Base-by-base conservation (phyloP, 257 asterid genomes). In the Phtheirospermum japonicum region DNA sequence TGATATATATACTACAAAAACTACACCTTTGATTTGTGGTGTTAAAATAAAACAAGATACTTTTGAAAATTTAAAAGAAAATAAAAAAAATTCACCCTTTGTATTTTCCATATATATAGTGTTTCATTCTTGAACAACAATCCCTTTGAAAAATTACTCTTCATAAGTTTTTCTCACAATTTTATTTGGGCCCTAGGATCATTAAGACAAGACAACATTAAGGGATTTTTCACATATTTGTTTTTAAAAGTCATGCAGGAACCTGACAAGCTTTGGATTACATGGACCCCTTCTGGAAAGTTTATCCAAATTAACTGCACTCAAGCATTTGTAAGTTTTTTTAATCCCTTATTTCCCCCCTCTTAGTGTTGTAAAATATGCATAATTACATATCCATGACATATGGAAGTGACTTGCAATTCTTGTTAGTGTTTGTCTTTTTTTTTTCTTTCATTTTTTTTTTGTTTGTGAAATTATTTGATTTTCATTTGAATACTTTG, bases 11-110 rank as follows among this genome's bases (percentile, higher is more conserved):
- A n/a, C n/a, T n/a, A n/a, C n/a, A n/a, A n/a, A n/a, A n/a, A n/a
- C n/a, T n/a, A n/a, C n/a, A n/a, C n/a, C n/a, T n/a, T n/a, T n/a
- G 31, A 85, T 57, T 4, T 92, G 98, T 97, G 76, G 97, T 50
- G 69, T 92, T n/a, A n/a, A n/a, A n/a, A n/a, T n/a, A n/a, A n/a
- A n/a, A n/a, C n/a, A n/a, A n/a, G n/a, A n/a, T n/a, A n/a, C n/a
- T n/a, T n/a, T n/a, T n/a, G n/a, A n/a, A n/a, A n/a, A n/a, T n/a
- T n/a, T n/a, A n/a, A n/a, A n/a, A n/a, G n/a, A n/a, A n/a, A n/a
- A n/a, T n/a, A n/a, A n/a, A n/a, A n/a, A n/a, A n/a, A n/a, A n/a
- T n/a, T n/a, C n/a, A n/a, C n/a, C n/a, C n/a, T n/a, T n/a, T n/a
- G n/a, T n/a, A n/a, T n/a, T n/a, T n/a, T n/a, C n/a, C n/a, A n/a